Conservation (phyloP, 176 grass and related monocot genomes). For the Ensete glaucum region DNA sequence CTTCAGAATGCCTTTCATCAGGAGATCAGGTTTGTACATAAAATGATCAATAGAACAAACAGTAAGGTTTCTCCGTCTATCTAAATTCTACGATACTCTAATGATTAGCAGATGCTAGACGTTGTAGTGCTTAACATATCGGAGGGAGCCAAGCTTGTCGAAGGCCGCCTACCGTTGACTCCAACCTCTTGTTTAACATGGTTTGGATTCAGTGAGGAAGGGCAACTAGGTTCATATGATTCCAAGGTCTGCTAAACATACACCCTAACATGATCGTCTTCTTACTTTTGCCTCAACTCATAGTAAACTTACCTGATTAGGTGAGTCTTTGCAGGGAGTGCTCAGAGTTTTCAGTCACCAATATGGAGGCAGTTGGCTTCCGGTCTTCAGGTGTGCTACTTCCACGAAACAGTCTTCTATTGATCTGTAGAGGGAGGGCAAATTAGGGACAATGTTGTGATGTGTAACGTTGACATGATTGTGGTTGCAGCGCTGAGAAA, state of each 20-base stretch:
- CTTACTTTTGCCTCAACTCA: background rate
- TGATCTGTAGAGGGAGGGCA: background rate
- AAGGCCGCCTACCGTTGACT: slow-evolving; percentile 46
- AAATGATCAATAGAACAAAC: background rate
- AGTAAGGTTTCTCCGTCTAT: background rate
- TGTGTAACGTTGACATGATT: background rate
- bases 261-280: background rate
- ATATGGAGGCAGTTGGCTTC: slow-evolving; percentile 79
- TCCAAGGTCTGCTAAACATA: slow-evolving; percentile 44
- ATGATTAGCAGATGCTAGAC: slow-evolving; percentile 47
- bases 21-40: slow-evolving; percentile 62
- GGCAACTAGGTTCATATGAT: slow-evolving; percentile 78
- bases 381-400: slow-evolving; percentile 72
- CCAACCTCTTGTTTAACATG: slow-evolving; percentile 65
- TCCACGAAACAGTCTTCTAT: background rate
- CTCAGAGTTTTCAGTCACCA: slow-evolving; percentile 66
- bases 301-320: background rate
- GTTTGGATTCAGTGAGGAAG: slow-evolving; percentile 95
- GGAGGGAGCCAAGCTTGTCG: slow-evolving; percentile 33
- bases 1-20: slow-evolving; percentile 82
- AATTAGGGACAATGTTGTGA: background rate
- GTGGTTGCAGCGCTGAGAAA: slow-evolving; percentile 50
- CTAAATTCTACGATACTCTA: background rate
- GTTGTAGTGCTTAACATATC: slow-evolving; percentile 69
- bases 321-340: slow-evolving; percentile 39